These are phyloP conservation scores for Carex kokanica DNA, from an alignment of 176 grass and related monocot genomes.

Conservation along the genomic window DNA sequence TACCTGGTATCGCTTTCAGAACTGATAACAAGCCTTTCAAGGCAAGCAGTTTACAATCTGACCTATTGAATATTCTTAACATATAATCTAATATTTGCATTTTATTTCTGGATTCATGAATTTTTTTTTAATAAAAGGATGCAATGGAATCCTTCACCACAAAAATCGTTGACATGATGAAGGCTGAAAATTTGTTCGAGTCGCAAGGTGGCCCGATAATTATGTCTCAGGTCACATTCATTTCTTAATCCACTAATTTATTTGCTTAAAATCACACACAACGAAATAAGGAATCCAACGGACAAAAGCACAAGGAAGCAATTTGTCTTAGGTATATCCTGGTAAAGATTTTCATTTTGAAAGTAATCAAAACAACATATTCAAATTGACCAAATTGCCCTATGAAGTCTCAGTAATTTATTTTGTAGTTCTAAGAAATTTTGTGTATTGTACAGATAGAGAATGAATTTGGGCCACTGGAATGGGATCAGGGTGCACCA, in stretches of 20 bases:
- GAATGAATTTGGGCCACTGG: constrained; percentile 88
- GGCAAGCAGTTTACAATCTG: constrained; percentile 35
- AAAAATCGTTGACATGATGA: constrained; percentile 95
- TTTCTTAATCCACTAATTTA: not conserved
- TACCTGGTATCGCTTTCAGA: constrained; percentile 84
- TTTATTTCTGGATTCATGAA: not conserved
- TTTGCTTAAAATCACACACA: not conserved
- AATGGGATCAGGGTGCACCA: constrained; percentile 86
- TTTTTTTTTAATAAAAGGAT: constrained; percentile 41
- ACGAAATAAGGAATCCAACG: not conserved
- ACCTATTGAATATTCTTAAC: not conserved
- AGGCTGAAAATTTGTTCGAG: constrained; percentile 74
- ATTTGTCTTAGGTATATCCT: not conserved
- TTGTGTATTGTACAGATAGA: constrained; percentile 61
- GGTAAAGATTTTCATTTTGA: not conserved
- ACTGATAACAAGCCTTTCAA: constrained; percentile 98
- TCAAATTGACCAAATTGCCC: constrained; percentile 14
- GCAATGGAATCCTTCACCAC: constrained; percentile 89
- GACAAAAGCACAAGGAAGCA: not conserved
- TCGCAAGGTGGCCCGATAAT: constrained; percentile 94
- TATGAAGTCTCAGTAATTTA: constrained; percentile 25
- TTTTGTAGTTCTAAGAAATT: constrained; percentile 20
- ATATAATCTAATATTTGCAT: not conserved
- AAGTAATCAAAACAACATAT: not conserved
- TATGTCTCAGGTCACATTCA: constrained; percentile 62